Conservation (phyloP, 2,329 filamentous ascomycete genomes). For the Epichloe scottii region DNA sequence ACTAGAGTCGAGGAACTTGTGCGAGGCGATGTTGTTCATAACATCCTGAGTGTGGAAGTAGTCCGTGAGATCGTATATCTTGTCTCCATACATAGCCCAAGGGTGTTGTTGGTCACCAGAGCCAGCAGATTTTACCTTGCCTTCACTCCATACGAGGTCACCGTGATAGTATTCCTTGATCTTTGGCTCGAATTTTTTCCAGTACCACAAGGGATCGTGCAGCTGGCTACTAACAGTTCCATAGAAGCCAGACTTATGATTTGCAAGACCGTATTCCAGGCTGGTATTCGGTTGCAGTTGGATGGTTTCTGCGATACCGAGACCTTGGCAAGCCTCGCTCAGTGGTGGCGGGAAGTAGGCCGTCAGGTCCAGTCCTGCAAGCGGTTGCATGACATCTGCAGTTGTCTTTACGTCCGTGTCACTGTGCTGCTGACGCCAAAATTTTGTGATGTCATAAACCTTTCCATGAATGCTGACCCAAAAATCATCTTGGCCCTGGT, state of each 20-base stretch:
- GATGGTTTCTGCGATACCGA: slow-evolving; percentile 49
- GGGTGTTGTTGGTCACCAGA: slow-evolving; percentile 46
- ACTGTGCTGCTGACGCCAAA: slow-evolving; percentile 76
- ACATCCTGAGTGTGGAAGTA: slow-evolving; percentile 68
- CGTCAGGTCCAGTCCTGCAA: slow-evolving; percentile 69
- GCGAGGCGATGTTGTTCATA: slow-evolving; percentile 40
- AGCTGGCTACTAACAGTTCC: slow-evolving; percentile 48
- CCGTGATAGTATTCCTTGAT: slow-evolving; percentile 85
- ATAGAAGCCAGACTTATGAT: slow-evolving; percentile 58
- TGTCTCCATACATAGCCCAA: slow-evolving; percentile 69
- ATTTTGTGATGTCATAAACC: slow-evolving; percentile 86
- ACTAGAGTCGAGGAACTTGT: slow-evolving; percentile 59
- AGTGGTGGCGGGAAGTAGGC: slow-evolving; percentile 78
- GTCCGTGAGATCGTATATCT: slow-evolving; percentile 80
- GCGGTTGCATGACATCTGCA: slow-evolving; percentile 55
- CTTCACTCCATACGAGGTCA: slow-evolving; percentile 59
- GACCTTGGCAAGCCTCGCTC: slow-evolving; percentile 56
- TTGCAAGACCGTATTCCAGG: slow-evolving; percentile 36
- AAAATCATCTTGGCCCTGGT: slow-evolving; percentile 63
- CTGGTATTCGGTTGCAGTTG: slow-evolving; percentile 54
- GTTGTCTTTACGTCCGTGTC: slow-evolving; percentile 52
- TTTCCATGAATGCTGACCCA: slow-evolving; percentile 79
- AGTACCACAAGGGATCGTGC: slow-evolving; percentile 63
- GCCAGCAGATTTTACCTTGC: slow-evolving; percentile 52
- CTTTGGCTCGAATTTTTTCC: slow-evolving; percentile 55